These are phyloP conservation scores for Haberlea rhodopensis DNA, from an alignment of 257 asterid species.

Conservation along the genomic window DNA sequence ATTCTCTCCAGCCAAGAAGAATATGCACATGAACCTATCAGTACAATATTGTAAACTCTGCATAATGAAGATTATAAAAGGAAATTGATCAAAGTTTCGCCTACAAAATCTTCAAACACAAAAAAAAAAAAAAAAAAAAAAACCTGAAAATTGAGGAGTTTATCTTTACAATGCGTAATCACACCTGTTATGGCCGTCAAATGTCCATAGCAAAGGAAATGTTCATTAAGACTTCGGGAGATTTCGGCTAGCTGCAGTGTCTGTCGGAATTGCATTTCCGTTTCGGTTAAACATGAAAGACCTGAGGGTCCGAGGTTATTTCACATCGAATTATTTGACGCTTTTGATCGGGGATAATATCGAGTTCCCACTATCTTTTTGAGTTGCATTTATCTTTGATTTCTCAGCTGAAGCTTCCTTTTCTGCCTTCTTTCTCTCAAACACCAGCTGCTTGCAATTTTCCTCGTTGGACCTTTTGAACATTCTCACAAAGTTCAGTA, in stretches of 20 bases:
- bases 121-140: background rate
- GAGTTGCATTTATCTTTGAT: constrained; percentile 41
- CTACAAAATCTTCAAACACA: background rate
- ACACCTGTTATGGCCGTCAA: constrained; percentile 14
- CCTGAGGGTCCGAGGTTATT: background rate
- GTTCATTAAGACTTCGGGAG: background rate
- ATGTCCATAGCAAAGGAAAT: constrained; percentile 1
- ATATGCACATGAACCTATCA: constrained; percentile 34
- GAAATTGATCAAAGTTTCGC: constrained; percentile 11
- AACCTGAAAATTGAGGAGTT: constrained; percentile 11
- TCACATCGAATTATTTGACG: constrained; percentile 29
- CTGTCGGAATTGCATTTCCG: background rate
- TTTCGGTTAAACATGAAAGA: constrained; percentile 1
- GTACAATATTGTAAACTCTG: constrained; percentile 26
- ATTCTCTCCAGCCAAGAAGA: constrained; percentile 21
- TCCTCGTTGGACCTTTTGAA: constrained; percentile 79
- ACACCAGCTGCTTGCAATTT: constrained; percentile 80
- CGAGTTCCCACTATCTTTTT: constrained; percentile 37
- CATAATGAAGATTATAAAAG: constrained; percentile 18
- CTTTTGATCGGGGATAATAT: constrained; percentile 33
- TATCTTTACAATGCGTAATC: background rate
- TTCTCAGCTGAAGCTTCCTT: constrained; percentile 67
- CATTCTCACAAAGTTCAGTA: constrained; percentile 77
- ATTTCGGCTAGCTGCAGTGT: constrained; percentile 6
- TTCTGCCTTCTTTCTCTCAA: constrained; percentile 83